Evolutionary conservation across 176 grass and related monocot species (phyloP).

Genomic region (Areca catechu): DNA sequence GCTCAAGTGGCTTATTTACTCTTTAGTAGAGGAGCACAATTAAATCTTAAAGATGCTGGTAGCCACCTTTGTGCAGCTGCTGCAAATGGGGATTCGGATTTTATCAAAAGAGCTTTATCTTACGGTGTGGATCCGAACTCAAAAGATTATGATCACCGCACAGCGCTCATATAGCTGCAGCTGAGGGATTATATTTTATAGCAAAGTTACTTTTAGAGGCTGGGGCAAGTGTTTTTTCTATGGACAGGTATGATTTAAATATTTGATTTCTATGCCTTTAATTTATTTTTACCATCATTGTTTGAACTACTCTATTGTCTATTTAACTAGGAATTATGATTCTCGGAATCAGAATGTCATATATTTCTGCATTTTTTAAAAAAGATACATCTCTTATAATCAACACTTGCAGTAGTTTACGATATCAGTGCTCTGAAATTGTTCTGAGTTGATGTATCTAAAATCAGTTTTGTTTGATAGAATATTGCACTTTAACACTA

Average conservation of each 20-base stretch:
- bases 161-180: conserved; percentile 86
- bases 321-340: too few species aligned
- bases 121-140: conserved; percentile 63
- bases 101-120: conserved; percentile 49
- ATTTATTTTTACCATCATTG: background rate
- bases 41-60: conserved; percentile 55
- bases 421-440: too few species aligned
- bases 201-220: conserved; percentile 67
- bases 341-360: too few species aligned
- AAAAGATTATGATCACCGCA: conserved; percentile 79
- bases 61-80: conserved; percentile 68
- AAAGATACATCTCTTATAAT: too few species aligned
- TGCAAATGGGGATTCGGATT: conserved; percentile 61
- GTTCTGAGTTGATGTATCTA: too few species aligned
- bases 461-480: too few species aligned
- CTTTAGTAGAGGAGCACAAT: conserved; percentile 39
- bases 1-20: conserved; percentile 65
- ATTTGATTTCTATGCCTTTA: background rate
- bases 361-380: too few species aligned
- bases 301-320: too few species aligned
- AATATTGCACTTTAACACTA: too few species aligned
- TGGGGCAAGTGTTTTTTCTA: conserved; percentile 73
- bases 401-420: too few species aligned
- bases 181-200: conserved; percentile 66
- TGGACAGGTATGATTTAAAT: conserved; percentile 41